These are phyloP conservation scores for Orbilia quercus DNA, from an alignment of 2,329 filamentous ascomycete species.

Conservation along the genomic window DNA sequence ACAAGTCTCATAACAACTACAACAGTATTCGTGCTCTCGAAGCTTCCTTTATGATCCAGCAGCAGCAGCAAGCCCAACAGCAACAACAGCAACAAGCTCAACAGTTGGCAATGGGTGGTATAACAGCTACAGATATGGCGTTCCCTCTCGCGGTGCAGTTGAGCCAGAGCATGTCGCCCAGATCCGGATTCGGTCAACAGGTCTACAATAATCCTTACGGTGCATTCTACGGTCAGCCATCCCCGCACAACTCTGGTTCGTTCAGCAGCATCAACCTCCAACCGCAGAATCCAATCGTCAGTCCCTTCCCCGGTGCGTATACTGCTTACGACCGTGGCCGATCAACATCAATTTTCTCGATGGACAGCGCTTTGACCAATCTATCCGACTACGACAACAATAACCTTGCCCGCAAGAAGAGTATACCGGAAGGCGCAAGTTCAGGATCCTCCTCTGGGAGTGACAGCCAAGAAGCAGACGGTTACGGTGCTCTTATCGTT, in stretches of 20 bases:
- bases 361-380: constrained; percentile 59
- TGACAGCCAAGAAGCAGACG: constrained; percentile 48
- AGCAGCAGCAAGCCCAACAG: constrained; percentile 40
- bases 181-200: constrained; percentile 43
- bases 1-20: constrained; percentile 54
- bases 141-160: constrained; percentile 48
- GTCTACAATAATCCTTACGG: constrained; percentile 44
- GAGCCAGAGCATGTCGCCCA: constrained; percentile 44
- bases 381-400: constrained; percentile 58
- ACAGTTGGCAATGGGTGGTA: constrained; percentile 42
- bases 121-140: constrained; percentile 44
- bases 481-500: constrained; percentile 44
- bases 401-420: constrained; percentile 47
- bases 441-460: constrained; percentile 51
- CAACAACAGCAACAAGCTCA: constrained; percentile 47
- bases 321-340: constrained; percentile 55
- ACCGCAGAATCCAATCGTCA: constrained; percentile 52
- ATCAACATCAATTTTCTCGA: constrained; percentile 59
- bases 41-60: constrained; percentile 45
- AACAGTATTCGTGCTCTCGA: constrained; percentile 55
- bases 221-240: constrained; percentile 46
- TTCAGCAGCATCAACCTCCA: constrained; percentile 56
- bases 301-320: constrained; percentile 41
- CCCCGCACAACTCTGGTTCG: constrained; percentile 57
- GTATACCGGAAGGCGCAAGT: constrained; percentile 43